A percentile compares a stretch with the other conserved stretches of the same genome.
Evolutionary conservation across 78 protist genomes (phyloP).

Genomic region (Dictyostelium firmibasis): DNA sequence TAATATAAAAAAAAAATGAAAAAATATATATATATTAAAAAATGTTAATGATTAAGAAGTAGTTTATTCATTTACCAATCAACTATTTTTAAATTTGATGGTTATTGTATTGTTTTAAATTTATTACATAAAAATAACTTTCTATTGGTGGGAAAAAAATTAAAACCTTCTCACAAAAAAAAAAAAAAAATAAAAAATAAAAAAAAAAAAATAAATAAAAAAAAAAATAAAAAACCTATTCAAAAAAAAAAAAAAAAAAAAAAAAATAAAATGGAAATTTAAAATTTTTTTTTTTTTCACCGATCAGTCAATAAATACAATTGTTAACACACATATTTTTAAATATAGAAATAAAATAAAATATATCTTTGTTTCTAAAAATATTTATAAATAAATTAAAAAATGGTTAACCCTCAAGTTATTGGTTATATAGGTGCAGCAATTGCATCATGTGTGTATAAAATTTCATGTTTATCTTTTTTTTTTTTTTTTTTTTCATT

Average conservation of each 20-base stretch:
- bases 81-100: background rate
- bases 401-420: slow-evolving; percentile 19
- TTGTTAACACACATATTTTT: background rate
- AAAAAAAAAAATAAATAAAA: no score
- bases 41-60: background rate
- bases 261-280: background rate
- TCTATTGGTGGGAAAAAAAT: background rate
- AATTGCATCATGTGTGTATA: background rate
- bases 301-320: background rate
- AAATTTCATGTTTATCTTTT: background rate
- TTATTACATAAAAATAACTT: no score
- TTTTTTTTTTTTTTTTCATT: no score
- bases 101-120: background rate
- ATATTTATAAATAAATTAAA: background rate
- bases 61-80: background rate
- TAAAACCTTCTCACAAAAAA: background rate
- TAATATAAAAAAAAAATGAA: no score
- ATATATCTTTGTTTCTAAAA: background rate
- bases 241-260: no score
- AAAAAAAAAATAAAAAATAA: no score
- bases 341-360: background rate
- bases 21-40: no score
- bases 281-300: background rate
- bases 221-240: no score
- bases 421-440: slow-evolving; percentile 67